phyloP scores from a whole-genome alignment of 106 monocot species.

The Cymbidium sinense region DNA sequence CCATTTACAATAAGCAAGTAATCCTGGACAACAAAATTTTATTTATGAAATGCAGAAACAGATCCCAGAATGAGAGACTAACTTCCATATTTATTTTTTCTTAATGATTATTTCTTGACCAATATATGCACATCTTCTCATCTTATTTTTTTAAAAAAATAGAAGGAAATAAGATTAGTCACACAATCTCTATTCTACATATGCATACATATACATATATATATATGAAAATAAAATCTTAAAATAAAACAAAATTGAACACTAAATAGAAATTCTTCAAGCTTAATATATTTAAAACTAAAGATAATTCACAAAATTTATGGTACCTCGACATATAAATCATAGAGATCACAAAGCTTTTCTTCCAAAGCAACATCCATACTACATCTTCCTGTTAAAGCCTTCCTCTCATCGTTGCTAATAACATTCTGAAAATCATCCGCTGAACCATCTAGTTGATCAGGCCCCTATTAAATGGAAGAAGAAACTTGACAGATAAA shows the following conservation, averaged over 20 bases:
- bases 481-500: not conserved
- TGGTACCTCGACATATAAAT: conserved; percentile 92
- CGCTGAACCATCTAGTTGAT: conserved; percentile 56
- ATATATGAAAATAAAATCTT: not conserved
- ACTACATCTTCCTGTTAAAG: conserved; percentile 42
- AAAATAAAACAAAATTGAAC: not conserved
- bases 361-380: conserved; percentile 87
- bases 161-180: no score
- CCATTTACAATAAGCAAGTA: no score
- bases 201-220: no score
- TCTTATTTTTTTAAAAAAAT: no score
- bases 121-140: no score
- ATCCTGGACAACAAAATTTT: no score
- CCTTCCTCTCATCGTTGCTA: conserved; percentile 43
- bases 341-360: conserved; percentile 92
- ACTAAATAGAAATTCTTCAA: not conserved
- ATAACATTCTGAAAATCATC: conserved; percentile 71
- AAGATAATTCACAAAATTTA: not conserved
- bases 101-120: no score
- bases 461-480: conserved; percentile 37
- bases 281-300: not conserved
- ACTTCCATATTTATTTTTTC: no score
- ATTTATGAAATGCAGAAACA: no score
- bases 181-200: no score
- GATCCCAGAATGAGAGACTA: no score